Percentiles rank a stretch among this genome's conserved stretches.
Evolutionary conservation across 805 yeast species (phyloP).

Genomic region (Ogataea neopini): DNA sequence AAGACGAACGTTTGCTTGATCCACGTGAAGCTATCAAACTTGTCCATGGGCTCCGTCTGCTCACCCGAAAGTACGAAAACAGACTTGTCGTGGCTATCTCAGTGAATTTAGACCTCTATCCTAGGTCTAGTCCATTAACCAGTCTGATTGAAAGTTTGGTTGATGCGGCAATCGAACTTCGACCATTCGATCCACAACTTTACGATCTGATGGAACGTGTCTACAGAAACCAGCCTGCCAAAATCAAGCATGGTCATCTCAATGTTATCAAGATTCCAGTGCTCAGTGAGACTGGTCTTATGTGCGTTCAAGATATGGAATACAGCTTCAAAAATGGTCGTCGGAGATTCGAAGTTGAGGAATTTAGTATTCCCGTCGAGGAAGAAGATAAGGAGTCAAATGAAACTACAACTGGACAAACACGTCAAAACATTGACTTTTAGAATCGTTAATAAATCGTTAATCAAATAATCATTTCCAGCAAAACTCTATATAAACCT

Average conservation of each 20-base stretch:
- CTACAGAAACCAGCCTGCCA: slow-evolving; percentile 69
- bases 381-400: slow-evolving; percentile 54
- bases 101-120: slow-evolving; percentile 64
- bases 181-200: slow-evolving; percentile 80
- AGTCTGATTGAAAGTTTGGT: slow-evolving; percentile 57
- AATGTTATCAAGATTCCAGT: slow-evolving; percentile 73
- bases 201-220: slow-evolving; percentile 64
- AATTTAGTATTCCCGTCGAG: slow-evolving; percentile 97
- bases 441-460: neutral
- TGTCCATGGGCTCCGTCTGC: slow-evolving; percentile 54
- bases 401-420: neutral
- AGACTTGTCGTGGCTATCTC: slow-evolving; percentile 51
- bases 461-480: neutral
- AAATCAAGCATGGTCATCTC: slow-evolving; percentile 83
- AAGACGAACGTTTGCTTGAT: slow-evolving; percentile 39
- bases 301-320: slow-evolving; percentile 74
- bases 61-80: slow-evolving; percentile 47
- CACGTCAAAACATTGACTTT: slow-evolving; percentile 11
- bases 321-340: slow-evolving; percentile 85
- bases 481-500: neutral
- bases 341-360: slow-evolving; percentile 80
- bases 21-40: slow-evolving; percentile 58
- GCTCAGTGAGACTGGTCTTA: slow-evolving; percentile 73
- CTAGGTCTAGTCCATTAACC: slow-evolving; percentile 49
- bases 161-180: slow-evolving; percentile 72